Percentiles rank a stretch among this genome's conserved stretches.
phyloP scores from a whole-genome alignment of 1,284 basidiomycete genomes.

The Trametes polyzona region DNA sequence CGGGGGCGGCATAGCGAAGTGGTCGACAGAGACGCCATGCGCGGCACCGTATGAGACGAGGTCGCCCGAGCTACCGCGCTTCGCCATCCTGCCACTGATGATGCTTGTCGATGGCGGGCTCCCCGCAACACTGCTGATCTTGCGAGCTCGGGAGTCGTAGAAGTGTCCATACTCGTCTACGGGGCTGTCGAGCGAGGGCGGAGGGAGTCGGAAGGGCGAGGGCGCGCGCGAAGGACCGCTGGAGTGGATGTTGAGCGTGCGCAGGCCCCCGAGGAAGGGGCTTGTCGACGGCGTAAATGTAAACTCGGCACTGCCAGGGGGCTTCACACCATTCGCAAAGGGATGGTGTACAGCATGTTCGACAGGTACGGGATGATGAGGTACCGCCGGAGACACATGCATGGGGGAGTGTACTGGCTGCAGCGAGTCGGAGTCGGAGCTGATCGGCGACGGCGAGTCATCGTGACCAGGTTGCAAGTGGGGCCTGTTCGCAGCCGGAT shows the following conservation, averaged over 20 bases:
- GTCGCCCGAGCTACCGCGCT: slow-evolving; percentile 39
- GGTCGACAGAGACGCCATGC: slow-evolving; percentile 19
- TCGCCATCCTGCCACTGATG: slow-evolving; percentile 33
- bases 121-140: slow-evolving; percentile 38
- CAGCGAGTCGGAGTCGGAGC: slow-evolving; percentile 66
- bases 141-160: slow-evolving; percentile 27
- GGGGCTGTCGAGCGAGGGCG: slow-evolving; percentile 45
- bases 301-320: slow-evolving; percentile 33
- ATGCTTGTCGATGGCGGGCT: slow-evolving; percentile 44
- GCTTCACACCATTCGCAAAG: slow-evolving; percentile 16
- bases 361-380: slow-evolving; percentile 16
- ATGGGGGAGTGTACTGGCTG: slow-evolving; percentile 35
- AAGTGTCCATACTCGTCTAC: slow-evolving; percentile 38
- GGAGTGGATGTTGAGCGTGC: slow-evolving; percentile 74
- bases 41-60: slow-evolving; percentile 29
- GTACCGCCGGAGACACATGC: slow-evolving; percentile 21
- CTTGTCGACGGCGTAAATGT: slow-evolving; percentile 67
- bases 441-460: slow-evolving; percentile 68
- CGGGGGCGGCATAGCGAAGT: slow-evolving; percentile 24
- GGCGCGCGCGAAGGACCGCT: slow-evolving; percentile 67
- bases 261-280: slow-evolving; percentile 84
- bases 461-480: slow-evolving; percentile 48
- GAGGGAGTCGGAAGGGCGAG: slow-evolving; percentile 66
- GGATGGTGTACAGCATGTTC: slow-evolving; percentile 31
- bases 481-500: slow-evolving; percentile 37